Evolutionary conservation across 257 asterid genomes (phyloP), one percentile per base, ranked within the genome.

Genomic region (Nicotiana benthamiana): DNA sequence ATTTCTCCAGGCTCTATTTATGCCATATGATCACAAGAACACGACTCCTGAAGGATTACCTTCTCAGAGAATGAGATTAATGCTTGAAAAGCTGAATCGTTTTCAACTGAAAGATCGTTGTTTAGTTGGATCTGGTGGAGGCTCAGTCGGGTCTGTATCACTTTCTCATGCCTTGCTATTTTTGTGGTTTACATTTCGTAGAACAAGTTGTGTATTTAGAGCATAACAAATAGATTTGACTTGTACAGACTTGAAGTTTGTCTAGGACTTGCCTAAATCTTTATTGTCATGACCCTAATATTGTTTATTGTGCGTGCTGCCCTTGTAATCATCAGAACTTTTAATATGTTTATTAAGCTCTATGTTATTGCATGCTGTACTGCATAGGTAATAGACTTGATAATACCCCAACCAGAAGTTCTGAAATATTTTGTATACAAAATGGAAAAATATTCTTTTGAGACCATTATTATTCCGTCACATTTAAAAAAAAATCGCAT

Each of bases 1-100:
- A 24, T 24, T 18, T 82, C 9, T 79, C 28, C 79, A 96, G 99
- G 99, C 97, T 54, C 89, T 96, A 74, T 96, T 96, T 81, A 96
- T 96, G 98, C 99, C 99, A 9, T 96, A 94, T 63, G 99, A 94
- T 87, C 99, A 96, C 96, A 96, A 94, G 85, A 96, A 96, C 82
- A 91, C 93, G 0, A 96, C 98, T 9, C 99, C 99, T 5, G 92
- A 86, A 27, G 99, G 99, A 85, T 79, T 87, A 75, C 94, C 97
- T 52, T 87, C 93, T 27, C 91, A 90, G 86, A 91, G 90, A 79
- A 96, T 96, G 98, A 90, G 82, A 83, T 87, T 93, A 63, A 83
- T 96, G 85, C 98, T 96, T 82, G 93, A 94, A 87, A 91, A 89
- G 87, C 81, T 96, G 89, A 96, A 94, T 87, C 97, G 86, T 84